These are phyloP conservation scores for Stemphylium vesicarium DNA, from an alignment of 2,329 filamentous ascomycete genomes.

Conservation along the genomic window DNA sequence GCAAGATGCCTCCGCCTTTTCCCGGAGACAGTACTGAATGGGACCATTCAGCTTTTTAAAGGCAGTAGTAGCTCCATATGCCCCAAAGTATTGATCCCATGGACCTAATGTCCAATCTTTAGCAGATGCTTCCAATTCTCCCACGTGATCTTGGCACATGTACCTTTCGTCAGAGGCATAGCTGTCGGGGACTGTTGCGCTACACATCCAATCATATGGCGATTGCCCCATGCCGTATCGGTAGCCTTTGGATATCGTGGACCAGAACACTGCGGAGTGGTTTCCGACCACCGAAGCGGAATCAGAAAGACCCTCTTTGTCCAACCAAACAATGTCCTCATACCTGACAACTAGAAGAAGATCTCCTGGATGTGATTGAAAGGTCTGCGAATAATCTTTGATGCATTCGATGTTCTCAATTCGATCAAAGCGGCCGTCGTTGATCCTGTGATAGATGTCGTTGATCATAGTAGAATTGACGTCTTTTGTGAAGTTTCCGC, in stretches of 20 bases:
- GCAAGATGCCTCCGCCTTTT: slow-evolving; percentile 21
- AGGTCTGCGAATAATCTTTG: slow-evolving; percentile 19
- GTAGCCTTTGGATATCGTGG: too few relatives aligned
- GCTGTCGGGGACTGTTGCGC: not conserved
- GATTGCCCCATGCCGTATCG: not conserved
- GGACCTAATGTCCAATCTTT: slow-evolving; percentile 15
- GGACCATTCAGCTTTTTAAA: not conserved
- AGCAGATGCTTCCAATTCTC: not conserved
- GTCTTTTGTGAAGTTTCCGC: slow-evolving; percentile 6
- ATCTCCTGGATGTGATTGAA: slow-evolving; percentile 18
- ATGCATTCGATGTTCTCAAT: slow-evolving; percentile 19
- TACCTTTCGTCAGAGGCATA: not conserved
- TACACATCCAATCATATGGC: not conserved
- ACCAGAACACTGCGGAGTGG: not conserved
- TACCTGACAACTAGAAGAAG: slow-evolving; percentile 19
- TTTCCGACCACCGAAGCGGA: too few relatives aligned
- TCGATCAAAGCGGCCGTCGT: slow-evolving; percentile 2
- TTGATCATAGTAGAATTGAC: not conserved
- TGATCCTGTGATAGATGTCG: not conserved
- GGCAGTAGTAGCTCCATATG: too few relatives aligned
- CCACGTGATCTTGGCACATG: too few relatives aligned
- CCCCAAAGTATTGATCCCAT: too few relatives aligned
- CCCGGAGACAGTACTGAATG: slow-evolving; percentile 29
- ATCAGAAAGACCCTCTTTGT: not conserved
- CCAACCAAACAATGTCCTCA: not conserved